Percentiles rank a stretch among this genome's conserved stretches.
phyloP scores from a whole-genome alignment of 345 rosid species.

The Cardamine resedifolia region DNA sequence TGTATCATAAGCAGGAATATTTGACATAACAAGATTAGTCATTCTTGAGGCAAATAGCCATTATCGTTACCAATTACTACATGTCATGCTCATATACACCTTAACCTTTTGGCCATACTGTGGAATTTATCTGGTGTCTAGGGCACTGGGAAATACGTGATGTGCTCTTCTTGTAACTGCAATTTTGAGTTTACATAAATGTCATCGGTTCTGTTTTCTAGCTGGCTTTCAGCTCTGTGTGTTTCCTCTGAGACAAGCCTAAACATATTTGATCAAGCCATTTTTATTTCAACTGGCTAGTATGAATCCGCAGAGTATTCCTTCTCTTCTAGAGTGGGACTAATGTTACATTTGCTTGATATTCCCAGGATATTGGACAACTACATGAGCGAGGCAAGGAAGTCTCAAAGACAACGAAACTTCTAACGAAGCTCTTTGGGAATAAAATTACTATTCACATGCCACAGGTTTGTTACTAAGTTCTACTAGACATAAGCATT shows the following conservation, averaged over 20 bases:
- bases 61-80: not conserved
- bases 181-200: not conserved
- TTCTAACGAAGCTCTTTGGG: conserved; percentile 73
- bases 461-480: conserved; percentile 71
- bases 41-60: conserved; percentile 13
- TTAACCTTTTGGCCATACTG: not conserved
- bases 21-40: not conserved
- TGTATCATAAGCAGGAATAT: conserved; percentile 10
- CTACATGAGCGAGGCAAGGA: conserved; percentile 77
- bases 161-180: not conserved
- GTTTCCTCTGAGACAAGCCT: conserved; percentile 10
- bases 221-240: conserved; percentile 1
- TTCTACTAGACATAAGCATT: not conserved
- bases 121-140: not conserved
- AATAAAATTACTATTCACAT: conserved; percentile 83
- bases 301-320: not conserved
- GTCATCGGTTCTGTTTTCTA: conserved; percentile 12
- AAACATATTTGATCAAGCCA: not conserved
- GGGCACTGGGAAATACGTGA: not conserved
- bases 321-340: conserved; percentile 7
- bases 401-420: conserved; percentile 66
- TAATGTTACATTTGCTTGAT: conserved; percentile 2
- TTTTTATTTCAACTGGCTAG: conserved; percentile 11
- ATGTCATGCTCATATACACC: not conserved
- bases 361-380: conserved; percentile 78